Evolutionary conservation across 1,284 basidiomycete species (phyloP).

Genomic region (Malassezia brasiliensis): DNA sequence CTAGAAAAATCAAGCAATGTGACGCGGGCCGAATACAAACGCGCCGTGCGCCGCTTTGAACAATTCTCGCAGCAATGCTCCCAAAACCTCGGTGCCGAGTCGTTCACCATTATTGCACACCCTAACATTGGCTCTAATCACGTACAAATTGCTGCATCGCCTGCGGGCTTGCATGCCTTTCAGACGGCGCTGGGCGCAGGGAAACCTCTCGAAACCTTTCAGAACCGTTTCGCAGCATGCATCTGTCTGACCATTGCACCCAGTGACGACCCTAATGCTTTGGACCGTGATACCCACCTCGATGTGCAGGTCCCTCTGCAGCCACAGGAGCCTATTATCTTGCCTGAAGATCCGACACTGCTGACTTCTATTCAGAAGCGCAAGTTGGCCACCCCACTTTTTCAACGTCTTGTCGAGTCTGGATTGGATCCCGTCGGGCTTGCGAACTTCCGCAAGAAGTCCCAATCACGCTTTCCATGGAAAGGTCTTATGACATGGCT

Average conservation of each 20-base stretch:
- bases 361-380: slow-evolving; percentile 19
- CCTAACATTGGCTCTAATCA: slow-evolving; percentile 19
- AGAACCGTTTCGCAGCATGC: slow-evolving; percentile 18
- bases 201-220: slow-evolving; percentile 16
- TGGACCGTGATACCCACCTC: slow-evolving; percentile 15
- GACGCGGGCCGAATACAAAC: slow-evolving; percentile 17
- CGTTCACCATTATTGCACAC: slow-evolving; percentile 18
- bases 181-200: slow-evolving; percentile 17
- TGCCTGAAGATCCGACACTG: slow-evolving; percentile 18
- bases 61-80: slow-evolving; percentile 18
- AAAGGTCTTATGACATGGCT: slow-evolving; percentile 19
- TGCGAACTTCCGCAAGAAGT: slow-evolving; percentile 19
- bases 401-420: slow-evolving; percentile 18
- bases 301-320: slow-evolving; percentile 17
- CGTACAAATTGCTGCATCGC: slow-evolving; percentile 17
- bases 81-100: slow-evolving; percentile 18
- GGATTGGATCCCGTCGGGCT: slow-evolving; percentile 15
- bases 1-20: slow-evolving; percentile 13
- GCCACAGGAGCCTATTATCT: slow-evolving; percentile 17
- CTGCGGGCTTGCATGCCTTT: slow-evolving; percentile 17
- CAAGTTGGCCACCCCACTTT: slow-evolving; percentile 16
- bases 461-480: slow-evolving; percentile 18
- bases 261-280: slow-evolving; percentile 8
- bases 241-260: slow-evolving; percentile 18
- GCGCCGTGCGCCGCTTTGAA: slow-evolving; percentile 19